Base-by-base conservation (phyloP, 2,329 filamentous ascomycete genomes). In the Arthrobotrys entomopaga region DNA sequence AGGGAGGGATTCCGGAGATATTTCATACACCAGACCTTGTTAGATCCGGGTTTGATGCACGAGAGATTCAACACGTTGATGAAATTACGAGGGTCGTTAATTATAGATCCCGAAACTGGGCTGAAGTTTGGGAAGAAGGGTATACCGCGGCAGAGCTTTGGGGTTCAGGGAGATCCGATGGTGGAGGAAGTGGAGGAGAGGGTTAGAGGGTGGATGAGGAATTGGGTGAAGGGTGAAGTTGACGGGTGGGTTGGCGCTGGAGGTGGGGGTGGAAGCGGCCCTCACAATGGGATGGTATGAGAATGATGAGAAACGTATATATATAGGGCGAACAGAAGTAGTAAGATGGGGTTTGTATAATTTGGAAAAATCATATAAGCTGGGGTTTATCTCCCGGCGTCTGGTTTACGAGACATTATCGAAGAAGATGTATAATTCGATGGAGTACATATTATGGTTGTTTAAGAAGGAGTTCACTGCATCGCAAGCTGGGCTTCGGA, bases 361-460 rank as follows among this genome's bases (percentile, higher is more conserved):
- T 46, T n/a, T 46, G 42, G 42, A 46, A 19, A n/a, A 46, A 10
- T 16, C 42, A 46, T 34, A 34, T 34, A 16, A 46, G 42, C 42
- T 13, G n/a, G 42, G 42, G 42, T 7, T 1, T 46, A 24, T 26
- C 34, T 38, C 10, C 59, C 38, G 16, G 24, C 22, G 49, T 58
- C 67, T 72, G 67, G 67, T 72, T 72, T 72, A 72, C 67, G 67
- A 72, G 67, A 72, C 67, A 53, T 34, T 48, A 24, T 42, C 38
- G 16, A 15, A 34, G 24, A 42, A 59, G 38, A 7, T 53, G 24
- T 46, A 19, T 34, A 52, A 34, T 8, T 50, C 16, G 7, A 22
- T 19, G 19, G 20, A 50, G 29, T 34, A 20, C 7, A 40, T 22
- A 19, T 20, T 29, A 52, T 16, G 43, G 59, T 40, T 19, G 5